Conservation (phyloP, 2,329 filamentous ascomycete species). For the Daldinia sp. region DNA sequence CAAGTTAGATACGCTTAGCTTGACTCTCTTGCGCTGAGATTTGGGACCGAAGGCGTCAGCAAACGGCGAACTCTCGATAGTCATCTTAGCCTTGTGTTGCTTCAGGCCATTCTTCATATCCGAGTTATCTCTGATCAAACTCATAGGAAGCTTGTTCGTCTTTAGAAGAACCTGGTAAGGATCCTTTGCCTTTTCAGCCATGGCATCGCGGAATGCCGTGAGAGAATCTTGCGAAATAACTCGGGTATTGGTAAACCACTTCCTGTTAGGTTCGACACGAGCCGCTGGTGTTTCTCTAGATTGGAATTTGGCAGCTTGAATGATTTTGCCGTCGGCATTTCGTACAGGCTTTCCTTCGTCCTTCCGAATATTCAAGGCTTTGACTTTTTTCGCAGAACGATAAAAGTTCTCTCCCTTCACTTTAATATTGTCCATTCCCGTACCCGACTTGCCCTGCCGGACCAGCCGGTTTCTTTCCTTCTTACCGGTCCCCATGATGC, state of each 20-base stretch:
- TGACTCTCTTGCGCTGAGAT: slow-evolving; percentile 89
- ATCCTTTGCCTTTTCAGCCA: slow-evolving; percentile 88
- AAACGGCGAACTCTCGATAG: slow-evolving; percentile 87
- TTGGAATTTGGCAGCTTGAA: slow-evolving; percentile 84
- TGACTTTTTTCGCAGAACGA: slow-evolving; percentile 85
- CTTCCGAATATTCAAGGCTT: slow-evolving; percentile 88
- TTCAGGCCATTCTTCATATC: slow-evolving; percentile 80
- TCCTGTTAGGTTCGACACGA: slow-evolving; percentile 92
- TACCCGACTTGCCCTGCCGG: slow-evolving; percentile 83
- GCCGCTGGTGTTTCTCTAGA: slow-evolving; percentile 82
- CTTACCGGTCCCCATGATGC: slow-evolving; percentile 84
- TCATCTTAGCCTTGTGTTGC: slow-evolving; percentile 93
- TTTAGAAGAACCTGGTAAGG: slow-evolving; percentile 96
- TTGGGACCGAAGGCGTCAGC: slow-evolving; percentile 92
- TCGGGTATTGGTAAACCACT: slow-evolving; percentile 97
- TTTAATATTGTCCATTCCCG: slow-evolving; percentile 91
- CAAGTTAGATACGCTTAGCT: slow-evolving; percentile 83
- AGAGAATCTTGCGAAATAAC: slow-evolving; percentile 89
- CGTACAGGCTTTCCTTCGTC: slow-evolving; percentile 84
- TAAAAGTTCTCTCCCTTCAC: slow-evolving; percentile 99
- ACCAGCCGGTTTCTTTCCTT: slow-evolving; percentile 85
- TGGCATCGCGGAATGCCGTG: slow-evolving; percentile 86
- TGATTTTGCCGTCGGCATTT: slow-evolving; percentile 84
- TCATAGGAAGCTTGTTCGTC: slow-evolving; percentile 97
- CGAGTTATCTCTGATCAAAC: slow-evolving; percentile 81